Evolutionary conservation across 1,284 basidiomycete genomes (phyloP), one percentile per base, ranked within the genome.

Genomic region (Melampsora larici-populina): DNA sequence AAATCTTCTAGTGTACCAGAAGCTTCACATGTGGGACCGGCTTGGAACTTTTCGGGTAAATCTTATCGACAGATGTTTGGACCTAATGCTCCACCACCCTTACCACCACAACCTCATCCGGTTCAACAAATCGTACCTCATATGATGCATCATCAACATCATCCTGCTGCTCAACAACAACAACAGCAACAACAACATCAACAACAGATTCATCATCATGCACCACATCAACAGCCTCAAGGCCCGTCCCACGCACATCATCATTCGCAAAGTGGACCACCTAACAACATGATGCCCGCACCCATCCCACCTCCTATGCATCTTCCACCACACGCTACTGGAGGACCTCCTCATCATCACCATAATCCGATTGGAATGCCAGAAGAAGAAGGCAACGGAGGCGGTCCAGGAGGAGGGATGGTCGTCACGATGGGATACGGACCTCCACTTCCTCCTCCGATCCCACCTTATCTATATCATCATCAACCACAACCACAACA

Each of bases 381-480:
- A 9, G 72, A 75, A 24, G 72, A 75, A 40, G 72, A 75, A 55
- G 72, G 72, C 9, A 58, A 31, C 15, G 63, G 26, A 64, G 63
- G n/a, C 9, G 63, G 63, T 21, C 70, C 70, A 43, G 70, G 69
- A 36, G 36, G 36, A 36, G 36, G 36, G 36, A 24, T 75, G 65
- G 62, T 65, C 51, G 63, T 31, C 33, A 17, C 72, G 65, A 26
- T 55, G 55, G 31, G 63, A 49, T 31, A 49, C 49, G 13, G 17
- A 13, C n/a, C 64, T 75, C 43, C 48, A 5, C 55, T 63, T 46
- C 74, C 74, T 24, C 66, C 74, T 5, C 74, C 65, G 9, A 75
- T 75, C 26, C 72, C 72, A 49, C 72, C 72, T 29, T 75, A 75
- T 51, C 64, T 75, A 33, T 76, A 68, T 51, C 74, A 76, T 40